Conservation (phyloP, 331 rosid species). For the Saraca asoca region DNA sequence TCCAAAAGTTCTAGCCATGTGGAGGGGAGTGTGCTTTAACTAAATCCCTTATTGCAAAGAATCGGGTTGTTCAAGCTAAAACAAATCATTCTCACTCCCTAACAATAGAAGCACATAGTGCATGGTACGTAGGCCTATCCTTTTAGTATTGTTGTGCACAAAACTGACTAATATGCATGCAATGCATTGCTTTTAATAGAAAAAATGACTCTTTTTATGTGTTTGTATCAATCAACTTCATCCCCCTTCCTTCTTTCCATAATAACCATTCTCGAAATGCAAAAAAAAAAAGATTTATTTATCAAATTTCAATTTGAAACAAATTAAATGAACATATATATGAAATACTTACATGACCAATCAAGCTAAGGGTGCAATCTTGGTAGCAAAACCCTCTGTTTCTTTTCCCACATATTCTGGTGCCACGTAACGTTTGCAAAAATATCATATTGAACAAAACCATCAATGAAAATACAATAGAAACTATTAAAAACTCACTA, state of each 20-base stretch:
- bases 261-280: conserved; percentile 39
- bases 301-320: not conserved
- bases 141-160: too few relatives aligned
- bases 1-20: too few relatives aligned
- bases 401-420: conserved; percentile 40
- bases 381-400: too few relatives aligned
- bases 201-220: conserved; percentile 6
- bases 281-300: not conserved
- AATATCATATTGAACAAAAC: not conserved
- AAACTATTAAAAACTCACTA: too few relatives aligned
- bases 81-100: conserved; percentile 5
- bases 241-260: conserved; percentile 35
- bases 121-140: conserved; percentile 49
- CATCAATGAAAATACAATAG: too few relatives aligned
- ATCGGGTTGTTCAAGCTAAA: conserved; percentile 20
- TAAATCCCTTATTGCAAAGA: not conserved
- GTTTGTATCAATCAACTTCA: conserved; percentile 30
- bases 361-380: not conserved
- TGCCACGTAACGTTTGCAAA: conserved; percentile 43
- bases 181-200: conserved; percentile 21
- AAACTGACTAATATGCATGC: conserved; percentile 40
- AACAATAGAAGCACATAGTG: conserved; percentile 21
- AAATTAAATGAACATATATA: too few relatives aligned
- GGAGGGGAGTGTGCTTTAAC: conserved; percentile 11
- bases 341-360: conserved; percentile 38